Evolutionary conservation across 805 yeast genomes (phyloP), one percentile per base, ranked within the genome.

Genomic region (Yarrowia yakushimensis): DNA sequence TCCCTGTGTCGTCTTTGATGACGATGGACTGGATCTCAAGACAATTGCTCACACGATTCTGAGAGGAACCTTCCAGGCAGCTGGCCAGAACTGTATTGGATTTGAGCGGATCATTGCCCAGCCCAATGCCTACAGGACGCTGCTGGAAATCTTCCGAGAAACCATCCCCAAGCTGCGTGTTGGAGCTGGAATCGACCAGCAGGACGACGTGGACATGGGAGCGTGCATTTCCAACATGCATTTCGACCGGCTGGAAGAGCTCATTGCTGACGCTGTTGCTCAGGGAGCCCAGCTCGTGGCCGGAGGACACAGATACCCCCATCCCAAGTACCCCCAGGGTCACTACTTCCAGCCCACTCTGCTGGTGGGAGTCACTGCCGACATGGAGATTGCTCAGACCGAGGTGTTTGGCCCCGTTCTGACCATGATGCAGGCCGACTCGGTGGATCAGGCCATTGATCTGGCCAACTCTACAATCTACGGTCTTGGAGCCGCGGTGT

Each of bases 21-120:
- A 90, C 67, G 54, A 59, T 15, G 42, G 43, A 23, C 31, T 45
- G 33, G 64, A 65, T 25, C 63, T 68, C n/a, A 72, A 70, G 41
- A 65, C 64, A 31, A 76, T 87, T 42, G 85, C 96, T 0, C 89
- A 97, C 15, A 85, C 91, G 25, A 81, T 94, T 39, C 81, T 94
- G 87, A 81, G 99, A 70, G 99, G 99, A 34, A 87, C 97, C 0
- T 94, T 93, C 78, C 99, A 94, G 76, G 88, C 96, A 61, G 88
- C 97, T 0, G 99, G 99, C 12, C 99, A 94, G 76, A 94, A 94
- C 72, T 94, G 99, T 77, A 94, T 94, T 70, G 98, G 99, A 37
- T 88, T 94, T 62, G 99, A 94, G 76, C 81, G 99, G 63, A 96
- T 94, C 7, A 86, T 94, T 66, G 90, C 92, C 36, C 79, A 90